A percentile compares a stretch with the other conserved stretches of the same genome.
These are phyloP conservation scores for Neoboletus subvelutipes DNA, from an alignment of 768 basidiomycete species.

Conservation along the genomic window DNA sequence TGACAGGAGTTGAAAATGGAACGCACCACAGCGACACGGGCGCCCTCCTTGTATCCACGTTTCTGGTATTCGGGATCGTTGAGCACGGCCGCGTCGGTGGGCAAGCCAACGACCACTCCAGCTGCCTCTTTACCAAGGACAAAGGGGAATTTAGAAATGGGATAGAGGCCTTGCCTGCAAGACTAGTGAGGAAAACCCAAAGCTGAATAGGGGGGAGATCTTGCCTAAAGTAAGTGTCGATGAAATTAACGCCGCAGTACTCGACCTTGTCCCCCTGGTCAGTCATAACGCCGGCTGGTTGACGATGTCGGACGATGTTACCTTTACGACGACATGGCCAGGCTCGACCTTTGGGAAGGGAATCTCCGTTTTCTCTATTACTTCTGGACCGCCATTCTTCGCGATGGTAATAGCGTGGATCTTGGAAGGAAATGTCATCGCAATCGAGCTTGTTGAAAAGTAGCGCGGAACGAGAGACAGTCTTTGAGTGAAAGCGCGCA, in stretches of 20 bases:
- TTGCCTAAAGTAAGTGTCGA: conserved; percentile 79
- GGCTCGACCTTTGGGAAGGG: conserved; percentile 65
- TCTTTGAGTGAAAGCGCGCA: conserved; percentile 17
- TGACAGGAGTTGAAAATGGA: background rate
- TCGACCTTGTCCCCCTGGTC: conserved; percentile 47
- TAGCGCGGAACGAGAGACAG: conserved; percentile 30
- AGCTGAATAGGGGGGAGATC: conserved; percentile 4
- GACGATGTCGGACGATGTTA: conserved; percentile 5
- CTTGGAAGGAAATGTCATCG: conserved; percentile 57
- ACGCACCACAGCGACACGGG: conserved; percentile 68
- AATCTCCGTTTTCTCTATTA: conserved; percentile 64
- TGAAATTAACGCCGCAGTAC: conserved; percentile 84
- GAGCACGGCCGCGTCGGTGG: conserved; percentile 61
- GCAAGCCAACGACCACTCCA: conserved; percentile 74
- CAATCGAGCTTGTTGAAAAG: conserved; percentile 26
- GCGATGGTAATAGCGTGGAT: conserved; percentile 73
- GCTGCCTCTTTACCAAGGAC: conserved; percentile 77
- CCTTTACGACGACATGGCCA: conserved; percentile 53
- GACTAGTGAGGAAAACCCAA: background rate
- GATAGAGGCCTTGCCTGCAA: conserved; percentile 63
- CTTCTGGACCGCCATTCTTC: conserved; percentile 74
- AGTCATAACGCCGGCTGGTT: background rate
- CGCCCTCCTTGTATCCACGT: conserved; percentile 65
- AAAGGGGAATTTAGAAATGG: conserved; percentile 54
- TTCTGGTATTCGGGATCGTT: conserved; percentile 62